A percentile compares a stretch with the other conserved stretches of the same genome.
Conservation (phyloP, 2,329 filamentous ascomycete species). For the Cryoendolithus antarcticus region DNA sequence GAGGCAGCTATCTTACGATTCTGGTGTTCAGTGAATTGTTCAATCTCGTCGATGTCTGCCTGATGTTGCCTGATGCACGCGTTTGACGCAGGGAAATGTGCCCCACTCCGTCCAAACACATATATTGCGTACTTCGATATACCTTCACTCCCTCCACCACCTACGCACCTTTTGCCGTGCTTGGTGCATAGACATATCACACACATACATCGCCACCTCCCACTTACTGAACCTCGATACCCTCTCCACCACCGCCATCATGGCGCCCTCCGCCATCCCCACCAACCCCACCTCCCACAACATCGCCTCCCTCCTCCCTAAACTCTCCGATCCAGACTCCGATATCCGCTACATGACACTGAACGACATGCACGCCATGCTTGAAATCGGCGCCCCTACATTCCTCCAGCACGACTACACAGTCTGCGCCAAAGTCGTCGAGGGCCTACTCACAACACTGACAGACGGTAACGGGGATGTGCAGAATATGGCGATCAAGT, state of each 20-base stretch:
- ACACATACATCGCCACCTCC: too few relatives aligned
- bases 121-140: too few relatives aligned
- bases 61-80: too few relatives aligned
- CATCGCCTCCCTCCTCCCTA: conserved; percentile 54
- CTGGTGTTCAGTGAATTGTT: too few relatives aligned
- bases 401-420: conserved; percentile 70
- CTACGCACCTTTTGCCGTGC: too few relatives aligned
- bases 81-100: too few relatives aligned
- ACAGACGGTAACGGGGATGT: conserved; percentile 95
- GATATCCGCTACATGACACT: conserved; percentile 97
- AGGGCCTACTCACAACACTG: conserved; percentile 70
- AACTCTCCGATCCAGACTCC: conserved; percentile 75
- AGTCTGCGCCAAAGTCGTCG: conserved; percentile 64
- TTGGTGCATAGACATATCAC: too few relatives aligned
- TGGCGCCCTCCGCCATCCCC: conserved; percentile 29
- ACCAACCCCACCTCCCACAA: conserved; percentile 40
- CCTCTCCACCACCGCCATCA: conserved; percentile 14
- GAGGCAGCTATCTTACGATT: too few relatives aligned
- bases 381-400: conserved; percentile 54
- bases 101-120: too few relatives aligned
- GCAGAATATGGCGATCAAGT: conserved; percentile 92
- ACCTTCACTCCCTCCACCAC: too few relatives aligned
- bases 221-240: neutral
- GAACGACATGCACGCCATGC: conserved; percentile 70
- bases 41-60: too few relatives aligned